These are phyloP conservation scores for Termitomyces sp. DNA, from an alignment of 768 basidiomycete genomes.

Conservation along the genomic window DNA sequence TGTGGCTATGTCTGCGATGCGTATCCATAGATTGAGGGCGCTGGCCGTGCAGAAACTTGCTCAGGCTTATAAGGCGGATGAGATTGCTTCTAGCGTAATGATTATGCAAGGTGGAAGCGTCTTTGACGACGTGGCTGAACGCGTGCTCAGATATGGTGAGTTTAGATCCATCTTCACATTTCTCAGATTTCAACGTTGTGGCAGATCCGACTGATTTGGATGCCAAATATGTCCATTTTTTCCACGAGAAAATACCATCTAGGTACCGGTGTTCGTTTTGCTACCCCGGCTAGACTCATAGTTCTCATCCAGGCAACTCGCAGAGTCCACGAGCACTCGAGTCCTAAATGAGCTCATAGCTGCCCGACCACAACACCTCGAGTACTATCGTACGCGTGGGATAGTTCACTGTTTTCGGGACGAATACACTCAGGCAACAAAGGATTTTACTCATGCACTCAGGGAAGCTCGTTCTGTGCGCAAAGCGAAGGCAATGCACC, in stretches of 20 bases:
- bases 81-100: slow-evolving; percentile 91
- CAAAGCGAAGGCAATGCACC: slow-evolving; percentile 55
- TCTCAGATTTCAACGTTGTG: background rate
- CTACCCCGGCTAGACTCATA: background rate
- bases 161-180: background rate
- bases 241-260: slow-evolving; percentile 93
- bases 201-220: slow-evolving; percentile 73
- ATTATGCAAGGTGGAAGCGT: slow-evolving; percentile 93
- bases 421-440: slow-evolving; percentile 66
- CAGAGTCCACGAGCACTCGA: slow-evolving; percentile 76
- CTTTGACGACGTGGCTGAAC: slow-evolving; percentile 88
- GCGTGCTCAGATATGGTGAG: slow-evolving; percentile 63
- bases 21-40: slow-evolving; percentile 72
- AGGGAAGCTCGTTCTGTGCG: slow-evolving; percentile 71
- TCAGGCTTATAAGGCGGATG: slow-evolving; percentile 80
- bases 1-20: slow-evolving; percentile 79
- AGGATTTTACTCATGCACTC: slow-evolving; percentile 78
- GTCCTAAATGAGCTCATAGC: slow-evolving; percentile 77
- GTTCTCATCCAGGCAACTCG: slow-evolving; percentile 58
- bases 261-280: slow-evolving; percentile 38
- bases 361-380: slow-evolving; percentile 66
- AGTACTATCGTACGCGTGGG: slow-evolving; percentile 86
- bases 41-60: slow-evolving; percentile 86
- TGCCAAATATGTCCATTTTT: slow-evolving; percentile 88
- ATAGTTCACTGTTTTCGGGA: slow-evolving; percentile 88